Percentiles rank a stretch among this genome's conserved stretches.
Evolutionary conservation across 169 alveolate genomes (phyloP).

Genomic region (Perkinsus olseni): DNA sequence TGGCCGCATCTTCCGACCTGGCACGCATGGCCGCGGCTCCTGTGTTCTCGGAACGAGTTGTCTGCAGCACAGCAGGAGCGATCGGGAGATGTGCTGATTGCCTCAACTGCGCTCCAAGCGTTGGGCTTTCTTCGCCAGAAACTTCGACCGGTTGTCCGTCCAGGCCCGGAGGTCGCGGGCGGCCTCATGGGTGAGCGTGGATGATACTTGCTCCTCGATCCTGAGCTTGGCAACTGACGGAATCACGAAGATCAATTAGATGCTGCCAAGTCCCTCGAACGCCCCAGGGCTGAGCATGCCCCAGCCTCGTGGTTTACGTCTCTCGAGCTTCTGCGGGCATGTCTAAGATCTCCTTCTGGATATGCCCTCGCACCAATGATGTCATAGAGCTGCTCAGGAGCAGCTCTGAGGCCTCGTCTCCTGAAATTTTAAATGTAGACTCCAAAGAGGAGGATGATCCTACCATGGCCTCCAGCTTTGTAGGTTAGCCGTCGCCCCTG

Average conservation of each 20-base stretch:
- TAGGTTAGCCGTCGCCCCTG: not conserved
- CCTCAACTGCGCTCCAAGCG: not conserved
- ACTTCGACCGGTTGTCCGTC: not conserved
- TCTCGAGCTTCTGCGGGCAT: not conserved
- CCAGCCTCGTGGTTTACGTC: not conserved
- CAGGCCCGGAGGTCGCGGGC: not conserved
- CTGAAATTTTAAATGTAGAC: not conserved
- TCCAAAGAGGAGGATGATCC: too few relatives aligned
- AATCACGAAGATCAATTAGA: too few relatives aligned
- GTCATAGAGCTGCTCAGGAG: not conserved
- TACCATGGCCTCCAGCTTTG: not conserved
- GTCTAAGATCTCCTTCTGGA: not conserved
- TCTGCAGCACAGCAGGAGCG: not conserved
- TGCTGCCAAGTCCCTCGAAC: too few relatives aligned
- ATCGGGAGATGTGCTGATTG: not conserved
- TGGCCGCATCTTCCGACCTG: not conserved
- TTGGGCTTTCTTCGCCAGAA: not conserved
- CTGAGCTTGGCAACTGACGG: not conserved
- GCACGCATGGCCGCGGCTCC: not conserved
- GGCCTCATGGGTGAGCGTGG: not conserved
- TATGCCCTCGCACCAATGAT: not conserved
- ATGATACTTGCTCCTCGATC: not conserved
- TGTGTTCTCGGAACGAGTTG: not conserved
- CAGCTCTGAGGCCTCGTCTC: not conserved
- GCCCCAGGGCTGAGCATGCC: not conserved